Evolutionary conservation across 1,139 yeast genomes (phyloP).

Genomic region (Eremothecium sinecaudum): DNA sequence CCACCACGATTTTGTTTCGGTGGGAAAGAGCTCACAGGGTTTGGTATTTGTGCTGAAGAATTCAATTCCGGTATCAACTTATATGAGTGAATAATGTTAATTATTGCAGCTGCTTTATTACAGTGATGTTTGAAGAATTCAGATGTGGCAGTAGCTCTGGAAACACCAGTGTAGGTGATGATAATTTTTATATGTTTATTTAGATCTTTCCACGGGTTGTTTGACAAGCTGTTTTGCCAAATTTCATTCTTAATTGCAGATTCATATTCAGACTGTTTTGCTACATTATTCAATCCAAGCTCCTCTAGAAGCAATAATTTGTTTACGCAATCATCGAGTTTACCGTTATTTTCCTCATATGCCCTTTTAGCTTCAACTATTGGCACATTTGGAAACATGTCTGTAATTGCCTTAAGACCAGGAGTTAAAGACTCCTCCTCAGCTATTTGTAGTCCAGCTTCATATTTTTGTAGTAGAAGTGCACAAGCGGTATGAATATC

Average conservation of each 20-base stretch:
- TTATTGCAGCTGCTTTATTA: slow-evolving; percentile 15
- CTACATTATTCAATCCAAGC: slow-evolving; percentile 11
- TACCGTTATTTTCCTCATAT: slow-evolving; percentile 9
- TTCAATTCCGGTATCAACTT: neutral
- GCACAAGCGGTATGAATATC: slow-evolving; percentile 23
- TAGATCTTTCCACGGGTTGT: slow-evolving; percentile 9
- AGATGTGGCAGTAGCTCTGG: slow-evolving; percentile 14
- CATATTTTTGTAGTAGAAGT: slow-evolving; percentile 19
- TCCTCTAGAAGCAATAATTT: slow-evolving; percentile 18
- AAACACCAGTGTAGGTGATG: slow-evolving; percentile 15
- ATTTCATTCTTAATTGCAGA: neutral
- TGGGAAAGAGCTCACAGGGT: too few relatives aligned
- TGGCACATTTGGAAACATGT: slow-evolving; percentile 14
- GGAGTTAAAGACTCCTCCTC: slow-evolving; percentile 8
- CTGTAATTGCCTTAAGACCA: neutral
- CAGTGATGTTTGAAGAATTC: slow-evolving; percentile 14
- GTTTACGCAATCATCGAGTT: slow-evolving; percentile 13
- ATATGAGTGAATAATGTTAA: slow-evolving; percentile 14
- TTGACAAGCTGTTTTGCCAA: neutral
- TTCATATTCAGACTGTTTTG: slow-evolving; percentile 8
- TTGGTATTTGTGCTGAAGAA: neutral
- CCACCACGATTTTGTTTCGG: too few relatives aligned
- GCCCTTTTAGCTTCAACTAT: slow-evolving; percentile 8
- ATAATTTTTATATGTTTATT: slow-evolving; percentile 12
- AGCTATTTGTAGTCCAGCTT: slow-evolving; percentile 4